Evolutionary conservation across 768 basidiomycete genomes (phyloP), one percentile per base, ranked within the genome.

Genomic region (Naganishia onofrii): DNA sequence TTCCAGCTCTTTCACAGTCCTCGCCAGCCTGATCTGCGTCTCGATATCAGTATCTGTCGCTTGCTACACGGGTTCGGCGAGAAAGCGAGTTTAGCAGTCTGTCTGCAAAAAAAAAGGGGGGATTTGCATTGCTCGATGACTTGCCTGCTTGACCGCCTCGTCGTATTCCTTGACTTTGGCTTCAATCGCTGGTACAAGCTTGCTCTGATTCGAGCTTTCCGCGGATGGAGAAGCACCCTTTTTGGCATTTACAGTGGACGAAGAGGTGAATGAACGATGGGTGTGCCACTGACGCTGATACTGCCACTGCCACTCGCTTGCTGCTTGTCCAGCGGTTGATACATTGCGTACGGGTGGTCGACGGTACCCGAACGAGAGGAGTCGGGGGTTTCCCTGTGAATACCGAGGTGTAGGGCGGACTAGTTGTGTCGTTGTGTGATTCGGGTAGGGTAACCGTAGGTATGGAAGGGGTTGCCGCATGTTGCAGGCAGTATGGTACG

Each of bases 1-100:
- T 73, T 91, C 89, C 15, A 88, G 79, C 68, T 91, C 89, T 72
- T 89, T 89, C 53, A 89, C 78, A 29, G 86, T 84, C 71, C 87
- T 88, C 0, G 89, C 84, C 12, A 84, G 81, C 12, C 82, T 78
- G 66, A 90, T 86, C 72, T 89, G 87, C 53, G 86, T 86, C 9
- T 83, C 81, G 19, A 69, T 64, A 10, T 70, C 52, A 19, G 55
- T 42, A 10, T 42, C 38, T 23, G 54, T 21, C 21, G 67, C 46
- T 68, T 68, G 67, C 58, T 60, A 60, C 19, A 29, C 15, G 4
- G 12, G 12, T 17, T 15, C 5, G 42, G 2, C 9, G 7, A 42
- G 8, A 38, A 9, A 10, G n/a, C 5, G n/a, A n/a, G n/a, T n/a
- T 31, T 23, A n/a, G 36, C n/a, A 21, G 10, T 26, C 12, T 26